Evolutionary conservation across 2,329 filamentous ascomycete genomes (phyloP).

Genomic region (Metarhizium sp.): DNA sequence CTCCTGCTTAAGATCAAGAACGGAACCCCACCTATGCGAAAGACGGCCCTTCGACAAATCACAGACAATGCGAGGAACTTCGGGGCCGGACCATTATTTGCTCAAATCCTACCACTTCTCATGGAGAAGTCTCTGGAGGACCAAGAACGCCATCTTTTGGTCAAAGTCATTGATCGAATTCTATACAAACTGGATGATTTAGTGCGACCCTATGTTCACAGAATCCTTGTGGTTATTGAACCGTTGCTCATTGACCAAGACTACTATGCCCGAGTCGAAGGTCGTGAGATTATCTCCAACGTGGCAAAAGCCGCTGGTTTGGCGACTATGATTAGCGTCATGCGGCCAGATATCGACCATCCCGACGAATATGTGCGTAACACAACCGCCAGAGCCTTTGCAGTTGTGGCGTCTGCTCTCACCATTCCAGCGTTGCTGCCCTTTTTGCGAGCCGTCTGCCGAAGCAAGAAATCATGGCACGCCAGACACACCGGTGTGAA

Average conservation of each 20-base stretch:
- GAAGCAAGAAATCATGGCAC: conserved; percentile 99
- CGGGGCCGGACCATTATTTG: conserved; percentile 87
- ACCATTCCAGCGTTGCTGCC: conserved; percentile 92
- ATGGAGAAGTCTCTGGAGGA: conserved; percentile 99
- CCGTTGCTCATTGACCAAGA: conserved; percentile 98
- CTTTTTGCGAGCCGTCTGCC: conserved; percentile 89
- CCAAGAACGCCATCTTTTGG: conserved; percentile 92
- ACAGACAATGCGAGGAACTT: conserved; percentile 97
- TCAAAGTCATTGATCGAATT: conserved; percentile 98
- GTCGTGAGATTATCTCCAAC: conserved; percentile 97
- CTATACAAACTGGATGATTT: conserved; percentile 97
- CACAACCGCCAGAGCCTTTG: conserved; percentile 93
- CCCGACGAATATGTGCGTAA: conserved; percentile 98
- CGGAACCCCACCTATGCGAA: conserved; percentile 95
- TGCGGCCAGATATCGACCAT: conserved; percentile 97
- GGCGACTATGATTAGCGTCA: conserved; percentile 98
- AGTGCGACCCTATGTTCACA: conserved; percentile 93
- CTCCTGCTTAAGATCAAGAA: conserved; percentile 97
- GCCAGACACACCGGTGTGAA: conserved; percentile 97
- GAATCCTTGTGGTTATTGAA: conserved; percentile 97
- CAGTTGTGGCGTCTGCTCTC: conserved; percentile 90
- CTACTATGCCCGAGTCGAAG: conserved; percentile 96
- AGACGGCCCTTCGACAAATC: conserved; percentile 92
- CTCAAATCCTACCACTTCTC: conserved; percentile 89
- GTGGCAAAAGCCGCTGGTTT: conserved; percentile 92